Evolutionary conservation across 495 filamentous ascomycete species (phyloP), one percentile per base, ranked within the genome.

Genomic region (Hypomontagnella monticulosa): DNA sequence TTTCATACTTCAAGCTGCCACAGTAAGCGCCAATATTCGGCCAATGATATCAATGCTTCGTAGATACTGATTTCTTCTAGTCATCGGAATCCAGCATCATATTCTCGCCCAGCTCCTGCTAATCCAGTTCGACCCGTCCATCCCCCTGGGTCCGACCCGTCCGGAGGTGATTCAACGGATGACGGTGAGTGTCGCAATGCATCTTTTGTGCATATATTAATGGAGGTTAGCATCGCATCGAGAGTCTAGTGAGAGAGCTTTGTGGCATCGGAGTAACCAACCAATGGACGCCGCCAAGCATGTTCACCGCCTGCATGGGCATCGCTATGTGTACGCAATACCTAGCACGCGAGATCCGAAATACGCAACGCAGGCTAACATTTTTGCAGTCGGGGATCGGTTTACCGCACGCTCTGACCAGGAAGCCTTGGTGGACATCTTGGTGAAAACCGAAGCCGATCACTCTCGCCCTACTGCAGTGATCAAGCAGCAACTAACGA

Each of bases 291-390:
- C 78, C 82, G n/a, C 83, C 83, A 3, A 75, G 78, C 50, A 82
- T 83, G 74, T 85, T 84, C 51, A 84, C 82, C 1, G 80, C 82
- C 3, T 83, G 80, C 19, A 83, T 84, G 76, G 80, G 79, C 4
- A 84, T 85, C 53, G 74, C 78, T 1, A 78, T 80, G 56, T 83
- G 81, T 84, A 73, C 68, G 80, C 33, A 20, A 27, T 72, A n/a
- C 43, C 44, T 52, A 48, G 34, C 18, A 46, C 30, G 7, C 34
- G n/a, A n/a, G n/a, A n/a, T n/a, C n/a, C n/a, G n/a, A n/a, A n/a
- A 27, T 3, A 9, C 12, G 52, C 8, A 53, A 4, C 8, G 30
- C 14, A 15, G 52, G 34, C 64, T 71, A 48, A 72, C 46, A 53
- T 41, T 5, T 5, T 16, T 52, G 52, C 63, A 81, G 81, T 81